phyloP scores from a whole-genome alignment of 2,329 filamentous ascomycete species.

The Monosporascus sp. region DNA sequence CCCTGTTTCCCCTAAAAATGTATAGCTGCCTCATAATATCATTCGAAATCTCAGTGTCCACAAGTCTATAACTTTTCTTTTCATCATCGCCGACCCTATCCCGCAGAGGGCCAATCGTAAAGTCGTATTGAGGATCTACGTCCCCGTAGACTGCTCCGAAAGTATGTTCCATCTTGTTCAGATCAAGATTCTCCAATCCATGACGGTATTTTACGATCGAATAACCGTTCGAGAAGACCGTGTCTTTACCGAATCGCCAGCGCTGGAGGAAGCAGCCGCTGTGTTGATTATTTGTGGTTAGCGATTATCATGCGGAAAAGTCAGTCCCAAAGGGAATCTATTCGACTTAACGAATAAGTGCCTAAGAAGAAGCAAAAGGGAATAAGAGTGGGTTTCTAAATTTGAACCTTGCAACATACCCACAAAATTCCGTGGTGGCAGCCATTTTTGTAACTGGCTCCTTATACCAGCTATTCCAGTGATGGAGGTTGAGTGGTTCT shows the following conservation, averaged over 20 bases:
- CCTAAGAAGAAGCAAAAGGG: background rate
- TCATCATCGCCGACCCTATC: background rate
- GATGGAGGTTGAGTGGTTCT: conserved; percentile 48
- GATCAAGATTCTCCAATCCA: conserved; percentile 30
- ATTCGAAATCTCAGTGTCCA: background rate
- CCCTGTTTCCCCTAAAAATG: background rate
- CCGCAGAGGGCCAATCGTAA: background rate
- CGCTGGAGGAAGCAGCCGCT: conserved; percentile 47
- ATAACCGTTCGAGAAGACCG: conserved; percentile 49
- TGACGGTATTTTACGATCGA: conserved; percentile 43
- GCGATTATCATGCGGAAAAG: background rate
- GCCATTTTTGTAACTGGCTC: conserved; percentile 42
- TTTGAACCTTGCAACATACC: conserved; percentile 13
- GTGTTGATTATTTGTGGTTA: background rate
- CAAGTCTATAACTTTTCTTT: conserved; percentile 1
- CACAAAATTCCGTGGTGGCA: conserved; percentile 42
- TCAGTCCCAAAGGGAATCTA: background rate
- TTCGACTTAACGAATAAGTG: background rate
- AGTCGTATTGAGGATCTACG: background rate
- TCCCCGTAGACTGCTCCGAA: conserved; percentile 40
- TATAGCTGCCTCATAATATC: conserved; percentile 1
- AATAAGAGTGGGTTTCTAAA: background rate
- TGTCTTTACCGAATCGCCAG: conserved; percentile 38
- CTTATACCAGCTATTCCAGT: conserved; percentile 55
- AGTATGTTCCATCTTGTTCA: conserved; percentile 44